Percentiles rank a stretch among this genome's conserved stretches.
These are phyloP conservation scores for Lactarius hatsudake DNA, from an alignment of 768 basidiomycete species.

Conservation along the genomic window DNA sequence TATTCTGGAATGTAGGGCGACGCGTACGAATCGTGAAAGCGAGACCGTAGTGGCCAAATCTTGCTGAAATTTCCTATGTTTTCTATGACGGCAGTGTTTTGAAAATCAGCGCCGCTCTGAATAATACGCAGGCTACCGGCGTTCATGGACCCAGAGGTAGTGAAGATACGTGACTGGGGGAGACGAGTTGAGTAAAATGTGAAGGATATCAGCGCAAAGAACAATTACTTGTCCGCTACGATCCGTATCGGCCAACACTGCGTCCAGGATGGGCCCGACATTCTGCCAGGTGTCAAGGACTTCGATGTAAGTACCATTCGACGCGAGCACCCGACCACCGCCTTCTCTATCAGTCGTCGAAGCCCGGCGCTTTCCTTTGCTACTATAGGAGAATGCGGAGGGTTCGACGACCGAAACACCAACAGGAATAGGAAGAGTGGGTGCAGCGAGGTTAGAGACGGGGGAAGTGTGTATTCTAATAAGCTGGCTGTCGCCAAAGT, in stretches of 20 bases:
- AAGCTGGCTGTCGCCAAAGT: slow-evolving; percentile 77
- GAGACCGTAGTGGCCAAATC: slow-evolving; percentile 59
- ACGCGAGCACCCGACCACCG: slow-evolving; percentile 27
- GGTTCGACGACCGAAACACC: slow-evolving; percentile 45
- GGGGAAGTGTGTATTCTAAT: slow-evolving; percentile 54
- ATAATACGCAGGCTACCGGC: slow-evolving; percentile 76
- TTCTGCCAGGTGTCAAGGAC: slow-evolving; percentile 68
- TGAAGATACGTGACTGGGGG: slow-evolving; percentile 70
- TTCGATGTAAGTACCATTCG: slow-evolving; percentile 54
- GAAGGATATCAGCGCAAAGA: background rate
- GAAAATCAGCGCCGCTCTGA: slow-evolving; percentile 78
- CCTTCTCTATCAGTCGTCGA: slow-evolving; percentile 46
- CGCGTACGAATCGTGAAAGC: slow-evolving; percentile 50
- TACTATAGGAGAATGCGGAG: slow-evolving; percentile 38
- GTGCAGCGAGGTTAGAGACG: slow-evolving; percentile 38
- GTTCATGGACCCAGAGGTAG: slow-evolving; percentile 79
- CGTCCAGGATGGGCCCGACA: slow-evolving; percentile 82
- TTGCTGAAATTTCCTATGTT: slow-evolving; percentile 55
- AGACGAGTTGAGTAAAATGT: background rate
- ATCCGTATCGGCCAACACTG: slow-evolving; percentile 69
- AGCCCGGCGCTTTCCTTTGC: slow-evolving; percentile 32
- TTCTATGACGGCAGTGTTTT: slow-evolving; percentile 56
- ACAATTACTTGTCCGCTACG: slow-evolving; percentile 61
- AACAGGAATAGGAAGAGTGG: slow-evolving; percentile 52
- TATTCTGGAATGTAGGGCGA: background rate